Evolutionary conservation across 441 rosid genomes (phyloP).

Genomic region (Bocquillonia castaneifolia): DNA sequence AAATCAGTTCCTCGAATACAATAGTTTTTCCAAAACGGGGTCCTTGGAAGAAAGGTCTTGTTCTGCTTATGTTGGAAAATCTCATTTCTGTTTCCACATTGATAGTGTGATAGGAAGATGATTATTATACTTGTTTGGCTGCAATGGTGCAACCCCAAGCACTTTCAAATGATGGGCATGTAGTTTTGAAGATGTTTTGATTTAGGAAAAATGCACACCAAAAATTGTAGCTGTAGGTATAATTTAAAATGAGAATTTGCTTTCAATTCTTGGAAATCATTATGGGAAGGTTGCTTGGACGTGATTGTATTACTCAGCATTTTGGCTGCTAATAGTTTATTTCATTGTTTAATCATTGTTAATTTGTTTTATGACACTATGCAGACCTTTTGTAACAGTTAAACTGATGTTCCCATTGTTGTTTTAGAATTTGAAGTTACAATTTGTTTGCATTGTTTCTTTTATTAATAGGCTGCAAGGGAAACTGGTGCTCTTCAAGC

Average conservation of each 20-base stretch:
- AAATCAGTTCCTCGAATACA: neutral
- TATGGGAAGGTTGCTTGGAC: neutral
- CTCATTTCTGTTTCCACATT: neutral
- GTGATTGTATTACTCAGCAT: neutral
- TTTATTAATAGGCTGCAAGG: conserved; percentile 72
- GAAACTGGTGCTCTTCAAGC: conserved; percentile 99
- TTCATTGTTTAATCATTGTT: neutral
- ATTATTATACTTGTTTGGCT: conserved; percentile 1
- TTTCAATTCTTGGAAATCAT: neutral
- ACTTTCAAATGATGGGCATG: neutral
- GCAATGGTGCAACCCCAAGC: neutral
- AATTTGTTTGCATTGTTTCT: conserved; percentile 1
- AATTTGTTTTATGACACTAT: conserved; percentile 9
- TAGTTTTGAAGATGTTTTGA: neutral
- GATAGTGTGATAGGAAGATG: neutral
- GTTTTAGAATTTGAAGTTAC: neutral
- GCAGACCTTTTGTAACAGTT: conserved; percentile 9
- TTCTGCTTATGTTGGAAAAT: neutral
- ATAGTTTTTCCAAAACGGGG: neutral
- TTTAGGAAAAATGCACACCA: neutral
- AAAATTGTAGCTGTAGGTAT: neutral
- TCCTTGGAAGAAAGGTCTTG: neutral
- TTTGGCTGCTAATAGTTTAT: neutral
- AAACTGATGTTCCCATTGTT: neutral
- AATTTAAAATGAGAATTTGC: neutral